Percentiles rank a stretch among this genome's conserved stretches.
Evolutionary conservation across 192 early-diverging fungal genomes (phyloP).

Genomic region (Backusella morwellensis): DNA sequence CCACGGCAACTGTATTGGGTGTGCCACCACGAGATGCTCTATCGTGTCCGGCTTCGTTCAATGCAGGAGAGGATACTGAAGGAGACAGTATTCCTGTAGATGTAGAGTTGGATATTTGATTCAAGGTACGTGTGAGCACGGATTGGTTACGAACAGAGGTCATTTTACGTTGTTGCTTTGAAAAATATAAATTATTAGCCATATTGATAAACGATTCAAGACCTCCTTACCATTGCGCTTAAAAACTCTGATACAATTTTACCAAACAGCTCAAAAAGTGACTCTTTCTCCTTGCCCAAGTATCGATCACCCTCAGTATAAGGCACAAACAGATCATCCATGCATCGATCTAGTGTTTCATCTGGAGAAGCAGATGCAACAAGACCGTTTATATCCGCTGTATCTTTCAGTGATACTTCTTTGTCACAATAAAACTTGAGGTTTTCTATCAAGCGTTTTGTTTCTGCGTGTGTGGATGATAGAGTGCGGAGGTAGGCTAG

Average conservation of each 20-base stretch:
- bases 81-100: constrained; percentile 9
- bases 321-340: constrained; percentile 94
- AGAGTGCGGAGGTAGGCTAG: constrained; percentile 80
- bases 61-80: constrained; percentile 9
- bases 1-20: constrained; percentile 15
- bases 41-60: background rate
- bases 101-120: constrained; percentile 31
- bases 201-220: background rate
- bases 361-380: constrained; percentile 54
- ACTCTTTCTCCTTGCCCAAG: constrained; percentile 71
- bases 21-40: background rate
- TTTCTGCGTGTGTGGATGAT: constrained; percentile 69
- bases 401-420: constrained; percentile 35
- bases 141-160: constrained; percentile 29
- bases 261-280: constrained; percentile 65
- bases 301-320: constrained; percentile 90
- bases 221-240: constrained; percentile 36
- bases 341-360: constrained; percentile 79
- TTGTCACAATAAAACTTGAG: constrained; percentile 77
- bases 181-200: constrained; percentile 2
- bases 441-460: constrained; percentile 68
- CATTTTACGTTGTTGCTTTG: constrained; percentile 39
- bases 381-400: constrained; percentile 40
- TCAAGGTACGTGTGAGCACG: constrained; percentile 32
- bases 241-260: constrained; percentile 48